phyloP scores from a whole-genome alignment of 192 early-diverging fungal genomes.

The Lunasporangiospora selenospora region DNA sequence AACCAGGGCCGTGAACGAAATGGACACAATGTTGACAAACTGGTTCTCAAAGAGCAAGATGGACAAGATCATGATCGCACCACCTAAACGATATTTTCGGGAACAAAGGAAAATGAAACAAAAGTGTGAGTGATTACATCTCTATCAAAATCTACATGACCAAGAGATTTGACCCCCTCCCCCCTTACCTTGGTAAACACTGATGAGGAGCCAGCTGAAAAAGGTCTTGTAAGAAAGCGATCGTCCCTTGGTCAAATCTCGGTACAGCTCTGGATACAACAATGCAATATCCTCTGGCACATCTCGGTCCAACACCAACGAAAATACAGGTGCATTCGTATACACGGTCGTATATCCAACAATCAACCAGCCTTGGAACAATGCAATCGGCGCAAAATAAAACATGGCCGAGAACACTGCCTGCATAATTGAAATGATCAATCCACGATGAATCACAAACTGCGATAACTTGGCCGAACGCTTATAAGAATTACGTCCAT shows the following conservation, averaged over 20 bases:
- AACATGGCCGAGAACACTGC: conserved; percentile 96
- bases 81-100: too few relatives aligned
- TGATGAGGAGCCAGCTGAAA: conserved; percentile 93
- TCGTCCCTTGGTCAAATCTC: conserved; percentile 92
- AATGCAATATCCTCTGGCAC: conserved; percentile 89
- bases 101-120: too few relatives aligned
- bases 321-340: conserved; percentile 97
- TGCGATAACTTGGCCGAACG: conserved; percentile 93
- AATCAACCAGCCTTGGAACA: conserved; percentile 89
- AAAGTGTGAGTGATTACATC: too few relatives aligned
- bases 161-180: too few relatives aligned
- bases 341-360: conserved; percentile 97
- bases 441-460: conserved; percentile 96
- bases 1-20: conserved; percentile 93
- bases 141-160: too few relatives aligned
- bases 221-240: conserved; percentile 93
- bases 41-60: conserved; percentile 95
- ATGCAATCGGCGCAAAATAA: conserved; percentile 96
- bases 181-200: conserved; percentile 92
- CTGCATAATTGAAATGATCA: conserved; percentile 98
- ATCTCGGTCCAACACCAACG: conserved; percentile 91
- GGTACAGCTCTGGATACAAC: conserved; percentile 93
- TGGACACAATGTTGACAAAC: conserved; percentile 94
- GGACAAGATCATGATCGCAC: conserved; percentile 93
- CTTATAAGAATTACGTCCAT: conserved; percentile 94